Evolutionary conservation across 108 stramenopile genomes (phyloP).

Genomic region (Pseudonitzschia multiseries): DNA sequence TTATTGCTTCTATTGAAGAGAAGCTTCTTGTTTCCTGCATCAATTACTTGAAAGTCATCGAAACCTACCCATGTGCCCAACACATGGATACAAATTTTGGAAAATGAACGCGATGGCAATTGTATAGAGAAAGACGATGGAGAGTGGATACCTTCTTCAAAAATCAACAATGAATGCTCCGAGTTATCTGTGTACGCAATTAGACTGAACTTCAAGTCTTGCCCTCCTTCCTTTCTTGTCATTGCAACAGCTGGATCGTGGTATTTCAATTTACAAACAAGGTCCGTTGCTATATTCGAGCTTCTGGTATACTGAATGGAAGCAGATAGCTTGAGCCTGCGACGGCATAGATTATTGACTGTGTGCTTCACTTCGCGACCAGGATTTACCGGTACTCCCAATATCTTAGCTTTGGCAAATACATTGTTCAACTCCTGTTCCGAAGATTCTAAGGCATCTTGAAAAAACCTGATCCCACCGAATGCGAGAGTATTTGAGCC

Average conservation of each 20-base stretch:
- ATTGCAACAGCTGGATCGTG: slow-evolving; percentile 2
- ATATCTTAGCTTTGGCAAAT: not conserved
- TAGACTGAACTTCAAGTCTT: slow-evolving; percentile 56
- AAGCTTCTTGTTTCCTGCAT: not conserved
- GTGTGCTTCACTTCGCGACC: slow-evolving; percentile 53
- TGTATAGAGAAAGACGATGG: slow-evolving; percentile 40
- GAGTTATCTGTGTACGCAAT: slow-evolving; percentile 71
- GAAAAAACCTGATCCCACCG: slow-evolving; percentile 64
- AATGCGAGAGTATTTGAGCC: slow-evolving; percentile 42
- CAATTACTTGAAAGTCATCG: slow-evolving; percentile 35
- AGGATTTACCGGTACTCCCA: slow-evolving; percentile 34
- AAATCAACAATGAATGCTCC: slow-evolving; percentile 54
- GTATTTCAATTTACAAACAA: slow-evolving; percentile 32
- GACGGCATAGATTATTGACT: slow-evolving; percentile 49
- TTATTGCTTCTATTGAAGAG: not conserved
- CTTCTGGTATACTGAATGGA: slow-evolving; percentile 35
- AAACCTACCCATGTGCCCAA: slow-evolving; percentile 70
- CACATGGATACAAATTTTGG: slow-evolving; percentile 57
- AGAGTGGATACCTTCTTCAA: slow-evolving; percentile 44
- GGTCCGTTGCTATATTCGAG: slow-evolving; percentile 23
- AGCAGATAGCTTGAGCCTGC: slow-evolving; percentile 54
- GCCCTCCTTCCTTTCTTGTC: slow-evolving; percentile 10
- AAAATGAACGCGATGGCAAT: slow-evolving; percentile 51
- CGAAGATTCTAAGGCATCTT: slow-evolving; percentile 58
- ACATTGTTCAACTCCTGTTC: slow-evolving; percentile 50